phyloP scores from a whole-genome alignment of 164 flowering plant genomes.

The Stephania japonica region DNA sequence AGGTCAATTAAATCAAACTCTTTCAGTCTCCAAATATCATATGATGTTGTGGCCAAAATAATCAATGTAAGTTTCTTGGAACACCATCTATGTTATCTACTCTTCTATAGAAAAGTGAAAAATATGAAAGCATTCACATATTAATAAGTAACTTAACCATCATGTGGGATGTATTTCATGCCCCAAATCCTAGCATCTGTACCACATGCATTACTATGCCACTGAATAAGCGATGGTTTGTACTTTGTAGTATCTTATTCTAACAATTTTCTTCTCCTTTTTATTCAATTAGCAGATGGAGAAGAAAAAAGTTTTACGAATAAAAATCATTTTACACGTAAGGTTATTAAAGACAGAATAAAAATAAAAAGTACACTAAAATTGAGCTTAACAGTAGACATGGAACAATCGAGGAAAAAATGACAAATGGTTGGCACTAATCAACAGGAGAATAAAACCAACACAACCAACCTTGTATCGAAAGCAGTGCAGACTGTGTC shows the following conservation, averaged over 20 bases:
- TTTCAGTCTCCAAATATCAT: not conserved
- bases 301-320: not conserved
- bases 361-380: not conserved
- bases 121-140: not conserved
- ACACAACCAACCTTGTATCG: slow-evolving; percentile 48
- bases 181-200: not conserved
- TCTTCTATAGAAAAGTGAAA: not conserved
- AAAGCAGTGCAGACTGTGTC: slow-evolving; percentile 69
- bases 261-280: not conserved
- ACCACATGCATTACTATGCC: not conserved
- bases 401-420: not conserved
- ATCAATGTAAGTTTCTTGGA: not conserved
- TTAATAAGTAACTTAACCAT: not conserved
- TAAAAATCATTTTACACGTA: not conserved
- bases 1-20: not conserved
- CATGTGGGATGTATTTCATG: not conserved
- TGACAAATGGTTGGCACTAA: not conserved
- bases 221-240: not conserved
- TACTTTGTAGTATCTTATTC: not conserved
- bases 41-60: not conserved
- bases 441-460: not conserved
- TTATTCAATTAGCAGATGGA: not conserved
- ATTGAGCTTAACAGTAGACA: not conserved
- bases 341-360: not conserved
- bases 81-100: not conserved